phyloP scores from a whole-genome alignment of 495 filamentous ascomycete genomes.

The Hypomontagnella monticulosa region DNA sequence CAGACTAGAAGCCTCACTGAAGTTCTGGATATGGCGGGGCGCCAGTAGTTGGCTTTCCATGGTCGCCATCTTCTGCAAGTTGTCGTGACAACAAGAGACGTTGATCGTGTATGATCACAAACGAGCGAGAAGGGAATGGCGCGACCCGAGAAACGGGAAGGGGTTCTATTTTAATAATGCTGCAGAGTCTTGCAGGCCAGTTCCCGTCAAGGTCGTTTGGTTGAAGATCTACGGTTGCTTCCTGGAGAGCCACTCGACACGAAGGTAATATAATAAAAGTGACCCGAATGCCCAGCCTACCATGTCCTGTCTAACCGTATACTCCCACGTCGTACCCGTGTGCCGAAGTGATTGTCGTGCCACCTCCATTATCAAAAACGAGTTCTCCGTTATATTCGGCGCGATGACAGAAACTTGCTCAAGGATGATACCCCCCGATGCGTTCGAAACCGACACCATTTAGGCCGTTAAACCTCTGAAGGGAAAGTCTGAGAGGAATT shows the following conservation, averaged over 20 bases:
- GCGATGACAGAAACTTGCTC: constrained; percentile 34
- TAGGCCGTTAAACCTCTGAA: constrained; percentile 25
- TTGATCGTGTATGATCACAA: constrained; percentile 19
- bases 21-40: constrained; percentile 52
- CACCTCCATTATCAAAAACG: background rate
- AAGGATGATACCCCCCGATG: constrained; percentile 32
- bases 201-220: constrained; percentile 16
- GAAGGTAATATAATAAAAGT: constrained; percentile 33
- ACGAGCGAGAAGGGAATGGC: constrained; percentile 3
- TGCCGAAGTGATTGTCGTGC: constrained; percentile 18
- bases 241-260: constrained; percentile 8
- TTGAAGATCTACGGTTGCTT: constrained; percentile 21
- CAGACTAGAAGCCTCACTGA: constrained; percentile 50
- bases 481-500: constrained; percentile 44
- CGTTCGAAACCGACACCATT: constrained; percentile 28
- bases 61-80: constrained; percentile 19
- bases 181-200: constrained; percentile 21
- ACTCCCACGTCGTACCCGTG: constrained; percentile 22
- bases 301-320: constrained; percentile 16
- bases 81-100: background rate
- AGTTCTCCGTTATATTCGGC: constrained; percentile 12
- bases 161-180: constrained; percentile 10
- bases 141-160: constrained; percentile 19
- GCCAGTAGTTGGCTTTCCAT: constrained; percentile 27
- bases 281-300: constrained; percentile 6